Base-by-base conservation (phyloP, 441 rosid genomes). In the Rhodomyrtus psidioides region DNA sequence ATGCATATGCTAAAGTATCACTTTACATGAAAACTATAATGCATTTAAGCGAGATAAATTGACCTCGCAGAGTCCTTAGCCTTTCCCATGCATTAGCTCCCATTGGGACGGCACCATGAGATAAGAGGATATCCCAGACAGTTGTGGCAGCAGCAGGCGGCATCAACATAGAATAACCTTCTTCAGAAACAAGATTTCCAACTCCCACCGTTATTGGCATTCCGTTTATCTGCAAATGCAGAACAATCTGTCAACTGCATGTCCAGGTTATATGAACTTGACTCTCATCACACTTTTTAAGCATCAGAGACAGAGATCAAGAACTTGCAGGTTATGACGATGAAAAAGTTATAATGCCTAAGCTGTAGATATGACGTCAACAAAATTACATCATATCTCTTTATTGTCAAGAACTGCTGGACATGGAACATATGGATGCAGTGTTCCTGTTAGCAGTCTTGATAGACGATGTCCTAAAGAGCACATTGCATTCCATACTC, bases 11-110 rank as follows among this genome's bases (percentile, higher is more conserved):
- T 34, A 21, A 70, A 70, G 51, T 3, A 15, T 21, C 39, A 70
- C 79, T 70, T 70, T 2, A 70, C 79, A 70, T 21, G 5, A 39
- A 70, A 70, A 39, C n/a, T 1, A 70, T 1, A 70, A 70, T 39
- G 23, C 1, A 62, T 62, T 62, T 39, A 76, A 82, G 54, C 49
- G 65, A 82, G 70, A 59, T 19, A 17, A 46, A 59, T n/a, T 26
- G 53, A 86, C 99, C 99, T 94, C 85, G 94, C 65, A 89, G 86
- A 87, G 93, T 90, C 91, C 99, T 94, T 83, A 95, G 94, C 87
- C 92, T 94, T 91, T 96, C 98, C 99, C 96, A 96, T 81, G 96
- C 97, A 85, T 92, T 93, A 82, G 93, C 93, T 82, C 99, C 99
- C 98, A 96, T 94, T 53, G 97, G 98, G 86, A 89, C 62, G 81